Conservation (phyloP, 2,329 filamentous ascomycete genomes). For the Neophaeococcomyces aloes region DNA sequence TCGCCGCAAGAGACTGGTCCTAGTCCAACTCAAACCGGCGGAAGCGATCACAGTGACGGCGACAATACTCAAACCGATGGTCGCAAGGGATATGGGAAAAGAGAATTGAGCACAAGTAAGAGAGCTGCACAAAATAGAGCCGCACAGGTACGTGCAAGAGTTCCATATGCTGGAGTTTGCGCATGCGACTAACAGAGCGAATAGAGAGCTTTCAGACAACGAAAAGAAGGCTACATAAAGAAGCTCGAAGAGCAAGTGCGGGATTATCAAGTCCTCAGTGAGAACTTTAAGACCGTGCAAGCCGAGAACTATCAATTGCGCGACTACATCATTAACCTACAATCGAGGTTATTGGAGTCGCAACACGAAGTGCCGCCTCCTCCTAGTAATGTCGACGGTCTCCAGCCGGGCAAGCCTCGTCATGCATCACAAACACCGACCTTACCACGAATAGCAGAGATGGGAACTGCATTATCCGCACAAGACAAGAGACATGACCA, state of each 20-base stretch:
- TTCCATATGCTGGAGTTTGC: not conserved
- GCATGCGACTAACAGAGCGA: slow-evolving; percentile 13
- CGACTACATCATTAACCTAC: slow-evolving; percentile 85
- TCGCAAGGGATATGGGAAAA: slow-evolving; percentile 62
- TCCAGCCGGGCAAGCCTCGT: slow-evolving; percentile 19
- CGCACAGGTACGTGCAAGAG: slow-evolving; percentile 72
- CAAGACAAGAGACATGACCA: not conserved
- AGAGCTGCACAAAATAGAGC: slow-evolving; percentile 92
- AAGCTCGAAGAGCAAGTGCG: slow-evolving; percentile 90
- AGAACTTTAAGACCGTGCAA: slow-evolving; percentile 69
- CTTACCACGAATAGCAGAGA: slow-evolving; percentile 7
- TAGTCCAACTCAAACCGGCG: slow-evolving; percentile 11
- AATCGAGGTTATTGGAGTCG: slow-evolving; percentile 72
- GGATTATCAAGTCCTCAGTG: slow-evolving; percentile 64
- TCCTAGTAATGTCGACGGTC: slow-evolving; percentile 22
- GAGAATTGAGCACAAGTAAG: slow-evolving; percentile 90
- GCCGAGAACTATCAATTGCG: slow-evolving; percentile 81
- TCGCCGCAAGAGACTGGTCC: slow-evolving; percentile 14
- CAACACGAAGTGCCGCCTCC: slow-evolving; percentile 63
- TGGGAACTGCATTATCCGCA: slow-evolving; percentile 2
- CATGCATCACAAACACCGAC: slow-evolving; percentile 11
- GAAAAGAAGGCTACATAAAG: slow-evolving; percentile 97
- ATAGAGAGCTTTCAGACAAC: slow-evolving; percentile 89
- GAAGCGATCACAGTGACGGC: slow-evolving; percentile 33
- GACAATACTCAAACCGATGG: slow-evolving; percentile 42